Conservation (phyloP, 805 yeast genomes). For the Danielozyma ontarioensis region DNA sequence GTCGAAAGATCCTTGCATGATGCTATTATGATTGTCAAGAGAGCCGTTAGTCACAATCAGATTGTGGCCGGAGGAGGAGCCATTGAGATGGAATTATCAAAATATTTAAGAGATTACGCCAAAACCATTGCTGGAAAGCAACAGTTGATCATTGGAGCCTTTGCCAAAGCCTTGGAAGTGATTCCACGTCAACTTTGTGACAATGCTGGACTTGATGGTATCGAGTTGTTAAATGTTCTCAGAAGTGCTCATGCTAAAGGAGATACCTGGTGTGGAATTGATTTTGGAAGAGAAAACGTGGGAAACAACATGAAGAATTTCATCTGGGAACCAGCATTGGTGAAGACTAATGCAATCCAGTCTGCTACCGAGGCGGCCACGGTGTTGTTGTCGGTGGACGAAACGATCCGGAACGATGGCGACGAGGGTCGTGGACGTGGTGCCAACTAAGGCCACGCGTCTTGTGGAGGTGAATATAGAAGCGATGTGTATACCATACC, state of each 20-base stretch:
- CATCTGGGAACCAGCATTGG: conserved; percentile 98
- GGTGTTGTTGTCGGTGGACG: conserved; percentile 90
- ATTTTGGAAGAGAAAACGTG: conserved; percentile 76
- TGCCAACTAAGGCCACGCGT: too few relatives aligned
- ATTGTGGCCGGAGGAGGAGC: conserved; percentile 99
- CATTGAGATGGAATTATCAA: conserved; percentile 94
- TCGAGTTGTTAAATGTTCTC: conserved; percentile 85
- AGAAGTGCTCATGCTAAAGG: conserved; percentile 95
- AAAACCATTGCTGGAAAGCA: conserved; percentile 92
- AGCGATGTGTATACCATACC: too few relatives aligned
- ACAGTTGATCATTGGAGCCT: conserved; percentile 87
- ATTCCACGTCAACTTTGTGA: conserved; percentile 97
- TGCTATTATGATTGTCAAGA: conserved; percentile 96
- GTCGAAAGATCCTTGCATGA: conserved; percentile 97
- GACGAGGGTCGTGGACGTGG: conserved; percentile 48
- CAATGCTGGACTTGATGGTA: conserved; percentile 97
- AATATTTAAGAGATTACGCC: conserved; percentile 79
- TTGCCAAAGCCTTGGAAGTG: conserved; percentile 90
- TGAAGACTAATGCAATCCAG: conserved; percentile 87
- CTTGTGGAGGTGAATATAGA: too few relatives aligned
- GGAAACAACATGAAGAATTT: conserved; percentile 80
- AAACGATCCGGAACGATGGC: conserved; percentile 76
- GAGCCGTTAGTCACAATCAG: conserved; percentile 80
- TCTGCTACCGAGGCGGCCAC: conserved; percentile 97
- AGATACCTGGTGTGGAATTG: conserved; percentile 88